Conservation (phyloP, 2,329 filamentous ascomycete species). For the Fusarium albosuccineum region DNA sequence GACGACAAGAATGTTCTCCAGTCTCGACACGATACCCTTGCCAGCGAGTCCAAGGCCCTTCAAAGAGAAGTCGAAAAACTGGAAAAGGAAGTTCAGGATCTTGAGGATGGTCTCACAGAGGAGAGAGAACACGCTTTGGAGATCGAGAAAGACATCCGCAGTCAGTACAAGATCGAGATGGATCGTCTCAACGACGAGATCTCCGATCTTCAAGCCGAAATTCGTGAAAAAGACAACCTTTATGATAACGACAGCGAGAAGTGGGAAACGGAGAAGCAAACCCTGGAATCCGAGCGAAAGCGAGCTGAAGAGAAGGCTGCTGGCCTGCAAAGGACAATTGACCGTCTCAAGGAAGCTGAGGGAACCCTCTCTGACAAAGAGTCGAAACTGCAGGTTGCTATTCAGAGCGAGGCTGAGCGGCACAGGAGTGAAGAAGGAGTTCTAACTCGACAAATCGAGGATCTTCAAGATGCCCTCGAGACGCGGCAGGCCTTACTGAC, state of each 20-base stretch:
- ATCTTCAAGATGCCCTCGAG: constrained; percentile 78
- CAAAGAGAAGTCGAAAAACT: constrained; percentile 72
- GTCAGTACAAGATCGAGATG: constrained; percentile 60
- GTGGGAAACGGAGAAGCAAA: constrained; percentile 75
- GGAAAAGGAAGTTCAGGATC: constrained; percentile 60
- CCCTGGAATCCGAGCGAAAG: constrained; percentile 74
- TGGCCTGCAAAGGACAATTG: constrained; percentile 77
- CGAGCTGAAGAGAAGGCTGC: constrained; percentile 76
- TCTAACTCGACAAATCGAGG: constrained; percentile 79
- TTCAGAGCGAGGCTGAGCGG: constrained; percentile 78
- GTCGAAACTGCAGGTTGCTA: constrained; percentile 73
- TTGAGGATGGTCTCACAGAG: constrained; percentile 62
- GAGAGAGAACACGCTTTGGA: constrained; percentile 71
- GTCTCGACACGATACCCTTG: constrained; percentile 75
- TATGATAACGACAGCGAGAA: constrained; percentile 79
- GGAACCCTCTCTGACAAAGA: constrained; percentile 77
- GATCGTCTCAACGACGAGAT: constrained; percentile 70
- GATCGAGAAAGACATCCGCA: constrained; percentile 69
- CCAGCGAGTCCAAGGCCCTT: constrained; percentile 74
- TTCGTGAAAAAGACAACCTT: constrained; percentile 77
- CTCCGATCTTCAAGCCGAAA: constrained; percentile 71
- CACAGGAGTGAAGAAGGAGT: constrained; percentile 79
- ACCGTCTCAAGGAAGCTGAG: constrained; percentile 76
- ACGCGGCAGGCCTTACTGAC: constrained; percentile 75
- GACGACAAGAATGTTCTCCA: constrained; percentile 79